A percentile compares a stretch with the other conserved stretches of the same genome.
phyloP scores from a whole-genome alignment of 2,329 filamentous ascomycete genomes.

The Trichoderma cornu-damae region DNA sequence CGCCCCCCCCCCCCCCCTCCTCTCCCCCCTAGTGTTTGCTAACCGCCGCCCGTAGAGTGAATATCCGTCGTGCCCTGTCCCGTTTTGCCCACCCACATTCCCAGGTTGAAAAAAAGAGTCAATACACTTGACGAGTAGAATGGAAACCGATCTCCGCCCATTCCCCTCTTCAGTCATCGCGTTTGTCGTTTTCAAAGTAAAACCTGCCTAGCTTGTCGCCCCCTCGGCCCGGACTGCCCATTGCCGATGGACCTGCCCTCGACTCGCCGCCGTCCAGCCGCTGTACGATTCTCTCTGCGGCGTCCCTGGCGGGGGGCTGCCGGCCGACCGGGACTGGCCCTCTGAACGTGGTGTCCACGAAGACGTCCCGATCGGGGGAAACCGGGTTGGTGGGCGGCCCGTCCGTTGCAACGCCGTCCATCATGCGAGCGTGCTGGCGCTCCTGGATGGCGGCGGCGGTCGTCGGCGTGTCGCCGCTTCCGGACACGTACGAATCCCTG shows the following conservation, averaged over 20 bases:
- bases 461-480: slow-evolving; percentile 39
- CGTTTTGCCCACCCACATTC: background rate
- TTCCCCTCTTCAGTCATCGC: background rate
- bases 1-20: too few relatives aligned
- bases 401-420: slow-evolving; percentile 61
- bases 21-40: background rate
- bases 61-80: background rate
- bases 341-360: slow-evolving; percentile 60
- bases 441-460: slow-evolving; percentile 47
- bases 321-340: slow-evolving; percentile 46
- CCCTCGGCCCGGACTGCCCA: slow-evolving; percentile 42
- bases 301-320: slow-evolving; percentile 40
- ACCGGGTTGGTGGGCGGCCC: slow-evolving; percentile 42
- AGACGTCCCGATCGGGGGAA: slow-evolving; percentile 46
- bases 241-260: slow-evolving; percentile 32
- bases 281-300: slow-evolving; percentile 60
- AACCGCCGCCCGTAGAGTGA: background rate
- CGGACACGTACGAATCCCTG: slow-evolving; percentile 30
- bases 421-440: slow-evolving; percentile 56
- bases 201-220: slow-evolving; percentile 51
- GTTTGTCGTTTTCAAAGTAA: slow-evolving; percentile 52
- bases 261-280: slow-evolving; percentile 50
- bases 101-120: background rate
- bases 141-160: background rate
- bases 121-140: background rate